Base-by-base conservation (phyloP, 352 stramenopile genomes). In the Hyaloperonospora brassicae region DNA sequence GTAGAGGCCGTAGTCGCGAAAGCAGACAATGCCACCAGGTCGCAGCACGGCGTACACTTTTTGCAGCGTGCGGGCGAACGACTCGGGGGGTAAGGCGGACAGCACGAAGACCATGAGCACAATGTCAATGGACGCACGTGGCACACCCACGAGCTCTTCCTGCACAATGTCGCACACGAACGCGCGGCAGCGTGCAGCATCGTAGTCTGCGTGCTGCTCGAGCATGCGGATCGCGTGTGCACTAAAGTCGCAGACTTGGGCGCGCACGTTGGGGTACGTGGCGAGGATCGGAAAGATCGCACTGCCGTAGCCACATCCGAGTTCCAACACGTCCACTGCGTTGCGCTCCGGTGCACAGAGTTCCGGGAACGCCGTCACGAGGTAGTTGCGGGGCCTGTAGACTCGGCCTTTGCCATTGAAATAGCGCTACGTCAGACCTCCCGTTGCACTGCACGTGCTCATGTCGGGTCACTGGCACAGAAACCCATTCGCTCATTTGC, bases 241-340 rank as follows among this genome's bases (percentile, higher is more conserved):
- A 51, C 85, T 93, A 35, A 92, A 91, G 63, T 95, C 85, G 41
- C 79, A 86, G 10, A 85, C 77, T 54, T 93, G 67, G 12, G 86
- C 81, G 52, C 70, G 63, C 23, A 93, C 61, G 36, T 85, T 76
- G 22, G 78, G 65, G 46, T 70, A 80, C 57, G 80, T 66, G 22
- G 66, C 67, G 10, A 95, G 57, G 59, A 94, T 90, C 3, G 86
- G 84, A 57, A 95, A 82, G 50, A 91, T 89, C 46, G 81, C 80
- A 54, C 86, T 95, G 39, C 86, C 86, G 59, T 93, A 94, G 44
- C 86, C 84, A 60, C 86, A 94, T 25, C 86, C 84, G 11, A 94
- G 69, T 57, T 95, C 84, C 30, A 95, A 61, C 0, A 95, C 63
- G 13, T 74, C 55, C 21, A 86, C 47, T 6, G 60, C 57, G 5